Conservation (phyloP, 305 asterid genomes). For the Fraxinus latifolia region DNA sequence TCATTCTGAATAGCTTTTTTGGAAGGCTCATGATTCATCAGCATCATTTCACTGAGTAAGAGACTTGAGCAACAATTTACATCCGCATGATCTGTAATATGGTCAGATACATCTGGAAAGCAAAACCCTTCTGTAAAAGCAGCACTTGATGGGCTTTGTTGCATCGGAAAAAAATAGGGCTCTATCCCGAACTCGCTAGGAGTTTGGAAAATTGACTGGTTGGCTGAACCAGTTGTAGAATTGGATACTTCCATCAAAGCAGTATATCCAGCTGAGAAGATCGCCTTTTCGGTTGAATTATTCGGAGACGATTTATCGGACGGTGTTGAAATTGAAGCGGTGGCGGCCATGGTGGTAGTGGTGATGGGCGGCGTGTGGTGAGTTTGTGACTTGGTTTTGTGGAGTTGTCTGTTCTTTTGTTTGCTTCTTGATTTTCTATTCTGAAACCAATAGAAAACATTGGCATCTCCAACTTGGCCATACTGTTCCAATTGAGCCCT, state of each 20-base stretch:
- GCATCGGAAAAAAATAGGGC: constrained; percentile 50
- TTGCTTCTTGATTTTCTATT: constrained; percentile 92
- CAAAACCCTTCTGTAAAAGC: constrained; percentile 33
- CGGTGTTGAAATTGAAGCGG: constrained; percentile 10
- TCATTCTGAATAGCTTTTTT: constrained; percentile 22
- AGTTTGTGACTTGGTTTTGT: constrained; percentile 31
- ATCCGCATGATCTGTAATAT: constrained; percentile 16
- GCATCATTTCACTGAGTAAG: constrained; percentile 41
- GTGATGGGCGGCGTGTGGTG: background rate
- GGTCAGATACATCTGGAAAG: constrained; percentile 29
- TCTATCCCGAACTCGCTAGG: constrained; percentile 38
- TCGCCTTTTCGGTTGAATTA: constrained; percentile 38
- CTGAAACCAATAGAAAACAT: constrained; percentile 97
- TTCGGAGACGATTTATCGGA: constrained; percentile 47
- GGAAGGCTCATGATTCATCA: constrained; percentile 34
- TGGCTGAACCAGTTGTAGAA: constrained; percentile 61
- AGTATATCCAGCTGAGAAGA: constrained; percentile 28
- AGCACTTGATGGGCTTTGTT: constrained; percentile 18
- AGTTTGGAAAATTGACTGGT: constrained; percentile 44
- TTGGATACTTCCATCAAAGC: constrained; percentile 24
- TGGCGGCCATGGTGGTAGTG: background rate
- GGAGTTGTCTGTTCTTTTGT: constrained; percentile 73
- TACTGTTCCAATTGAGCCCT: constrained; percentile 79
- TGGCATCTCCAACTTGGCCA: constrained; percentile 96
- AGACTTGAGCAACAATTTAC: constrained; percentile 23